Conservation (phyloP, 306 rosid genomes). For the Inga leiocalycina region DNA sequence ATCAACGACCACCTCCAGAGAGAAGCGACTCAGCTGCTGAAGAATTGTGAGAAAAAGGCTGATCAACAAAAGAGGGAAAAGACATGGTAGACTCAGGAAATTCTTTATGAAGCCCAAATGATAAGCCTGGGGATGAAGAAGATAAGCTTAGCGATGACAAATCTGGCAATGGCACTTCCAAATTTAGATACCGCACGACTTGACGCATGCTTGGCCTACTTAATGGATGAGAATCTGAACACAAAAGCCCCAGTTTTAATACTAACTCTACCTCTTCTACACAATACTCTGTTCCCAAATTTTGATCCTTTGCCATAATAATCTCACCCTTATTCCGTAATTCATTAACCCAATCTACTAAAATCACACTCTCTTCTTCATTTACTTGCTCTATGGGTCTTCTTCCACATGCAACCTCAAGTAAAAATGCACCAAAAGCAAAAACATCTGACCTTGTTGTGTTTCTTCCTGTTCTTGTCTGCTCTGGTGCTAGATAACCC, state of each 20-base stretch:
- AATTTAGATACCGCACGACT: background rate
- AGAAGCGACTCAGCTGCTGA: background rate
- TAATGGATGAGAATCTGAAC: background rate
- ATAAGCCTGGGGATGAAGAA: background rate
- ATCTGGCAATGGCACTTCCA: background rate
- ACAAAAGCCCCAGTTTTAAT: background rate
- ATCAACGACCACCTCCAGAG: background rate
- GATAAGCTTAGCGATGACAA: background rate
- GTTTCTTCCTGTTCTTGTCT: conserved; percentile 59
- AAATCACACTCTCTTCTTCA: background rate
- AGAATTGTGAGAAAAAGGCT: background rate
- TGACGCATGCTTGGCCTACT: background rate
- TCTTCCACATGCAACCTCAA: background rate
- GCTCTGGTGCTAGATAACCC: conserved; percentile 77
- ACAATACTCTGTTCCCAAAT: background rate
- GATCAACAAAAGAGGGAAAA: background rate
- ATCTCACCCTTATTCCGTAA: background rate
- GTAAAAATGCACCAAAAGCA: background rate
- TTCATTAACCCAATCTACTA: background rate
- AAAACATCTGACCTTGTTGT: conserved; percentile 16
- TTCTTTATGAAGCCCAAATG: background rate
- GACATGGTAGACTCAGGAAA: background rate
- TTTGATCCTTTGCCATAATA: background rate
- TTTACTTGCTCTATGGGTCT: background rate
- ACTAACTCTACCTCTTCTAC: background rate